These are phyloP conservation scores for Avena insularis DNA, from an alignment of 176 grass and related monocot species.

Conservation along the genomic window DNA sequence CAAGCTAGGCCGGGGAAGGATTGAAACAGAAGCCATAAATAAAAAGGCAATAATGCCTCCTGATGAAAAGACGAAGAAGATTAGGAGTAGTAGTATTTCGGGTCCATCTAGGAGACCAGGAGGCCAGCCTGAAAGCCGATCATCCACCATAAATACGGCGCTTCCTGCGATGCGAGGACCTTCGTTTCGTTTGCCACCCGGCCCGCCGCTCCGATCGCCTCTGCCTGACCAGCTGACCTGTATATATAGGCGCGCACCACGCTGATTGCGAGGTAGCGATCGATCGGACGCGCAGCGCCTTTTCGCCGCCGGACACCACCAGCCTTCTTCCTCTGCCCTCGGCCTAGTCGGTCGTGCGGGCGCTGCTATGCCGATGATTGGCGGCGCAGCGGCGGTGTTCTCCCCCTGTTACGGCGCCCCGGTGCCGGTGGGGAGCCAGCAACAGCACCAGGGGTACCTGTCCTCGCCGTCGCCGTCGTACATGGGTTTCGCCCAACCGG, in stretches of 20 bases:
- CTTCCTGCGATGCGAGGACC: neutral
- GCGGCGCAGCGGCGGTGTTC: neutral
- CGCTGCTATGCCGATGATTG: neutral
- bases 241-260: neutral
- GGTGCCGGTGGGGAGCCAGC: neutral
- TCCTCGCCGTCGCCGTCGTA: neutral
- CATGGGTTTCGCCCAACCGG: neutral
- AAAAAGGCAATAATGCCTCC: neutral
- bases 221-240: neutral
- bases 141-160: conserved; percentile 42
- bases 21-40: neutral
- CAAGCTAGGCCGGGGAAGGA: neutral
- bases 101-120: neutral
- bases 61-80: conserved; percentile 4
- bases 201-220: neutral
- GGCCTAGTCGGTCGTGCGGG: neutral
- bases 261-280: no score
- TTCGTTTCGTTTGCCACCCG: conserved; percentile 8
- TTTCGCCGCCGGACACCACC: conserved; percentile 30
- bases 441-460: neutral
- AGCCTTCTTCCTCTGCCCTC: neutral
- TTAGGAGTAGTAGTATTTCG: neutral
- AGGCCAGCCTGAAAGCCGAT: neutral
- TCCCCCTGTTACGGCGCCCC: neutral
- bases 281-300: conserved; percentile 49